Evolutionary conservation across 306 rosid genomes (phyloP), one percentile per base, ranked within the genome.

Genomic region (Pyrus betulifolia): DNA sequence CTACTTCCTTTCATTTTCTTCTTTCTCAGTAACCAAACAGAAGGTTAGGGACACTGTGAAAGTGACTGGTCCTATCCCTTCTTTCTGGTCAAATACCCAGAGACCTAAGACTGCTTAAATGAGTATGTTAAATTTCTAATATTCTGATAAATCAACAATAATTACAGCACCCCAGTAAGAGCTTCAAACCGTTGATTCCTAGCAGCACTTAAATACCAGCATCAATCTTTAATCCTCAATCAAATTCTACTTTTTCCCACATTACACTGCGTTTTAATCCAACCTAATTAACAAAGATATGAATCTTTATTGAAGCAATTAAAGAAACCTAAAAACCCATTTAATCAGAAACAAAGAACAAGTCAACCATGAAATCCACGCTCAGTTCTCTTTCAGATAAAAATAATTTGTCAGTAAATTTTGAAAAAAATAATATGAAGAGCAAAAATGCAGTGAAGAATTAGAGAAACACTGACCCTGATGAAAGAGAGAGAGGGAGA

Each of bases 391-490:
- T 33, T 51, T 40, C 35, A 19, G 49, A 66, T 33, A 35, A 35
- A 35, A 1, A 1, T 14, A 12, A 11, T 14, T 61, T 5, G 13
- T 5, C 3, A 15, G 13, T 4, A 11, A 61, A 27, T 11, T 11
- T 38, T 12, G 9, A 44, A 28, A 19, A 3, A n/a, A 57, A 5
- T 59, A 55, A n/a, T 9, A 71, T 2, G 27, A 54, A 44, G 33
- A 46, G 46, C 23, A 46, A 67, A 19, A 59, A 46, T 44, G 54
- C 30, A 67, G n/a, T n/a, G 6, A 15, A 2, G 8, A 74, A 65
- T 55, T 51, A 70, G 78, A 68, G 86, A 83, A 67, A 57, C 74
- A 70, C 84, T 72, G 49, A 81, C 86, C 76, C 4, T 68, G 70
- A 81, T 49, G 55, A 49, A 19, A 45, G 35, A 58, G 19, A 22